These are phyloP conservation scores for Micractinium sp. DNA, from an alignment of 139 green algal genomes.

Conservation along the genomic window DNA sequence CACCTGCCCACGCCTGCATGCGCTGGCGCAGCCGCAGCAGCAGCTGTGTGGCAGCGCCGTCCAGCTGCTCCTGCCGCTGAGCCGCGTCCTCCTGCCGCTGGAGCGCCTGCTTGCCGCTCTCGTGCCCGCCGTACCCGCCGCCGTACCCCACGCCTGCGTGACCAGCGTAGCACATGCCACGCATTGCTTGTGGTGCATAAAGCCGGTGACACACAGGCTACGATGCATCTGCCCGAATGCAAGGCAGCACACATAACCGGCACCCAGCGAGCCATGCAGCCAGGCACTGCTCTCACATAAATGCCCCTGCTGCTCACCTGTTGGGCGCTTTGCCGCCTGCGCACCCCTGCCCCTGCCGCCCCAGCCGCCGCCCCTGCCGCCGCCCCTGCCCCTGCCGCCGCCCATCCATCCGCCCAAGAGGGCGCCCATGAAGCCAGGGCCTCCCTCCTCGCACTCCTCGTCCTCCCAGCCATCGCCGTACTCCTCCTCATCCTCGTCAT, in stretches of 20 bases:
- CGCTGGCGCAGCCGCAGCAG: background rate
- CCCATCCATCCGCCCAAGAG: background rate
- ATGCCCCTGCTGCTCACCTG: background rate
- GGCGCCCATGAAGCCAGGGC: background rate
- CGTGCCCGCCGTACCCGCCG: background rate
- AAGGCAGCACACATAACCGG: background rate
- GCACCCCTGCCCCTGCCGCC: background rate
- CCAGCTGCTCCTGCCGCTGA: conserved; percentile 9
- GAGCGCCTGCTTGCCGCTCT: background rate
- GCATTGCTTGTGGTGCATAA: background rate
- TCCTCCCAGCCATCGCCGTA: background rate
- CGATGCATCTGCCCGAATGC: background rate
- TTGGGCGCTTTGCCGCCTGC: background rate
- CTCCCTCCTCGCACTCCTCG: background rate
- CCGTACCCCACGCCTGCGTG: conserved; percentile 27
- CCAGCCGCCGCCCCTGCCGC: background rate
- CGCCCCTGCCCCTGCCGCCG: background rate
- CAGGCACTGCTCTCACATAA: background rate
- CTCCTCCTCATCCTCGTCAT: background rate
- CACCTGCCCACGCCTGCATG: background rate
- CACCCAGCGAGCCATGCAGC: background rate
- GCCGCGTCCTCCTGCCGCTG: conserved; percentile 4
- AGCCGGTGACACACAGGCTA: background rate
- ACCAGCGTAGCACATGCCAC: background rate
- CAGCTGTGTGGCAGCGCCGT: background rate